Conservation (phyloP, 257 asterid species). For the Apocynum venetum region DNA sequence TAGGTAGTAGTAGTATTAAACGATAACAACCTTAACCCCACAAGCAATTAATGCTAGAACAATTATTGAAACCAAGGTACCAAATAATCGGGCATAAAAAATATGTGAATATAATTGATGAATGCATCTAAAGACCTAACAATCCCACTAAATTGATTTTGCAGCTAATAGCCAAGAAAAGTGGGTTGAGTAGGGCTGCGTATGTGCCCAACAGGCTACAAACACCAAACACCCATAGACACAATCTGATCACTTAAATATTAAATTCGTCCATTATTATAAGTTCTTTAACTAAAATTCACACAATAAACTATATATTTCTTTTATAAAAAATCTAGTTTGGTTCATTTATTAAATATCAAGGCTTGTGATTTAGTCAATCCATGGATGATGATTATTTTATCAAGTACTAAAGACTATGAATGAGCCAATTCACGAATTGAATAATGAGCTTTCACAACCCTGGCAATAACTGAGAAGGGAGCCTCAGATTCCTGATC, state of each 20-base stretch:
- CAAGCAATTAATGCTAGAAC: background rate
- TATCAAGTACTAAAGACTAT: no score
- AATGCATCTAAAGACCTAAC: background rate
- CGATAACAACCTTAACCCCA: background rate
- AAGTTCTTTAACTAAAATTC: no score
- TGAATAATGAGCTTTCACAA: no score
- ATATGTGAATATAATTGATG: background rate
- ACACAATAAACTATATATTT: no score
- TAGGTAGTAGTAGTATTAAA: background rate
- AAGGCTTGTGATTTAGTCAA: background rate
- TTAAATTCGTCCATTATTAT: no score
- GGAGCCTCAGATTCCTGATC: background rate
- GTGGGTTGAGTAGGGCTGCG: background rate
- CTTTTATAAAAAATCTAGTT: background rate
- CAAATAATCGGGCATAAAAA: background rate
- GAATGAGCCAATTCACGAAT: background rate
- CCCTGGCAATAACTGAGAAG: background rate
- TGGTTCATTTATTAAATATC: background rate
- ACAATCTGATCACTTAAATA: background rate
- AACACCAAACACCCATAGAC: no score
- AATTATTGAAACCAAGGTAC: background rate
- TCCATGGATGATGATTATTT: no score
- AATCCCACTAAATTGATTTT: background rate
- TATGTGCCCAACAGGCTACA: background rate
- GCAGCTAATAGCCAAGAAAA: background rate